Evolutionary conservation across 208 protist genomes (phyloP).

Genomic region (Sergeia podlipaevii): DNA sequence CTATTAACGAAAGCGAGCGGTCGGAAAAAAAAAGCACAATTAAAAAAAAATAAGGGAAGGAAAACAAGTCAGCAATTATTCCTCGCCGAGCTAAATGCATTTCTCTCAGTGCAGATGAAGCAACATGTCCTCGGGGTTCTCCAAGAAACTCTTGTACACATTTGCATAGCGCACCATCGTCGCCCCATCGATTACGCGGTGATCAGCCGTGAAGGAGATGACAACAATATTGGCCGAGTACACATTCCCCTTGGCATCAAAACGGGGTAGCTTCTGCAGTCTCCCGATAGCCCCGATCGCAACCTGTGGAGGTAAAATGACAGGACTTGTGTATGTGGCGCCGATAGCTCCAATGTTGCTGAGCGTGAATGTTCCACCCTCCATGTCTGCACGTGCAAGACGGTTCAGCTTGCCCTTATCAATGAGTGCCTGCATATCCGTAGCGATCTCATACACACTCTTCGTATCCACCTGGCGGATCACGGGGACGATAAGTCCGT

Average conservation of each 20-base stretch:
- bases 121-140: conserved; percentile 87
- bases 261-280: conserved; percentile 84
- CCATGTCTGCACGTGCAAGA: conserved; percentile 60
- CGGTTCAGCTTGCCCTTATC: conserved; percentile 39
- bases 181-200: conserved; percentile 96
- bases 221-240: conserved; percentile 56
- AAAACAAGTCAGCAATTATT: not conserved
- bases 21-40: not conserved
- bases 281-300: conserved; percentile 92
- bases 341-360: conserved; percentile 97
- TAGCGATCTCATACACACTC: conserved; percentile 90
- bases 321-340: conserved; percentile 89
- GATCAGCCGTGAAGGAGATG: conserved; percentile 92
- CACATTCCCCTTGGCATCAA: conserved; percentile 63
- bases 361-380: conserved; percentile 93
- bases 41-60: not conserved
- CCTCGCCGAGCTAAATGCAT: not conserved
- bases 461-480: conserved; percentile 88
- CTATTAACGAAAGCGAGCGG: no score
- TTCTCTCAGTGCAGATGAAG: conserved; percentile 57
- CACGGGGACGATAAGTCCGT: conserved; percentile 94
- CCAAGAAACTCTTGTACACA: conserved; percentile 81
- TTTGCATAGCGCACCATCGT: conserved; percentile 95
- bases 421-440: conserved; percentile 87
- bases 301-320: conserved; percentile 91